These are phyloP conservation scores for Oryza brachyantha DNA, from an alignment of 176 grass and related monocot genomes.

Conservation along the genomic window DNA sequence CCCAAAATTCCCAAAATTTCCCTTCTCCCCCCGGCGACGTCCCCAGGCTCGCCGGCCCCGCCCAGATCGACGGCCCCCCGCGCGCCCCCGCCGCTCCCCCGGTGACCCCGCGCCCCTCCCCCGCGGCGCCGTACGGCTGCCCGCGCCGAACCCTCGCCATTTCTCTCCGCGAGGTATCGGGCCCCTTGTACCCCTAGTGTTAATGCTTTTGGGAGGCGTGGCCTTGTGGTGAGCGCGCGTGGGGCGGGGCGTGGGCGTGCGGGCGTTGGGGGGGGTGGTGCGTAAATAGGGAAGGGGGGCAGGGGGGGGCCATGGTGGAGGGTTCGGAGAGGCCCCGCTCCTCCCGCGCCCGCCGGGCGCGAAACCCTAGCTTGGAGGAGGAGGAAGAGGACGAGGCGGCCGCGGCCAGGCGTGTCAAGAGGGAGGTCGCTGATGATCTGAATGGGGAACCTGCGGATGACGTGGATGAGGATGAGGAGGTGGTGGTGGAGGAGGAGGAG, in stretches of 20 bases:
- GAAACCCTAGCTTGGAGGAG: slow-evolving; percentile 47
- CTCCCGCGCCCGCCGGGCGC: slow-evolving; percentile 21
- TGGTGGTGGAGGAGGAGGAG: slow-evolving; percentile 24
- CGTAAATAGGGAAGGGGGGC: slow-evolving; percentile 23
- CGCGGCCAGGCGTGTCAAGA: slow-evolving; percentile 33
- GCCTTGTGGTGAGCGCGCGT: slow-evolving; percentile 3
- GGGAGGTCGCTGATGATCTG: slow-evolving; percentile 45
- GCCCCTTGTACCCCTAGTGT: slow-evolving; percentile 50
- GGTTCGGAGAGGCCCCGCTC: slow-evolving; percentile 19
- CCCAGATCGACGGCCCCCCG: slow-evolving; percentile 28
- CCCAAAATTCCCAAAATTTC: too few relatives aligned
- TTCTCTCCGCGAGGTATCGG: slow-evolving; percentile 44
- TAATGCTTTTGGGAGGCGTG: slow-evolving; percentile 44
- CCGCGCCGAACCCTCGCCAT: slow-evolving; percentile 39
- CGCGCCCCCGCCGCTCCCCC: background rate
- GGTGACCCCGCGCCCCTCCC: background rate
- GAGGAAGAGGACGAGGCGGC: slow-evolving; percentile 1
- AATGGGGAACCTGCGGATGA: slow-evolving; percentile 43
- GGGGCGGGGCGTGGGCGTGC: background rate
- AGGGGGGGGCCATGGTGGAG: slow-evolving; percentile 36
- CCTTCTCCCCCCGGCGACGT: slow-evolving; percentile 50
- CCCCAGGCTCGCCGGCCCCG: slow-evolving; percentile 26
- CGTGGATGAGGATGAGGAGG: slow-evolving; percentile 12
- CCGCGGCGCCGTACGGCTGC: background rate
- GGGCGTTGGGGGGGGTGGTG: background rate